Evolutionary conservation across 78 protist genomes (phyloP).

Genomic region (Bigelowiella natans): DNA sequence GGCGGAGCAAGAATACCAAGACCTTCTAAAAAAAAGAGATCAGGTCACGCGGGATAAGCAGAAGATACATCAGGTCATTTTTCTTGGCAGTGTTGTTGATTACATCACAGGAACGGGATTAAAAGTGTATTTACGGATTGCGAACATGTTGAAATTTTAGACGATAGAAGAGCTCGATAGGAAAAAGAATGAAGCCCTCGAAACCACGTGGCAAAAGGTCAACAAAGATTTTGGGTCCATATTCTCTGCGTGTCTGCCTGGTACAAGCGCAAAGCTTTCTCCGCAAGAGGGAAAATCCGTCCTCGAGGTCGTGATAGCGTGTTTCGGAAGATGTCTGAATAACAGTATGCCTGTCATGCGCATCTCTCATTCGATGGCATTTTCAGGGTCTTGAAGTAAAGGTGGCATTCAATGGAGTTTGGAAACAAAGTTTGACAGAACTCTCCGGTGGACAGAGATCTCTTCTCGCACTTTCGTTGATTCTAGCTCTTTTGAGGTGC

Average conservation of each 20-base stretch:
- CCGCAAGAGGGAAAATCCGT: constrained; percentile 27
- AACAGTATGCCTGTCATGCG: background rate
- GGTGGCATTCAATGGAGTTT: constrained; percentile 86
- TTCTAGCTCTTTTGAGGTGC: constrained; percentile 86
- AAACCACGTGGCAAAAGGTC: constrained; percentile 64
- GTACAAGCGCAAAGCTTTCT: constrained; percentile 61
- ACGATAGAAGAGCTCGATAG: constrained; percentile 73
- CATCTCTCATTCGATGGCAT: background rate
- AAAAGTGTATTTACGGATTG: no score
- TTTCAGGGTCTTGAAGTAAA: background rate
- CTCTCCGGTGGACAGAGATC: constrained; percentile 70
- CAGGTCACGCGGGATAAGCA: constrained; percentile 75
- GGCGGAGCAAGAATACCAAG: constrained; percentile 78
- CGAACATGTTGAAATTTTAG: no score
- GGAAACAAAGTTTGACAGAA: constrained; percentile 94
- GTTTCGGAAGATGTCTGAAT: no score
- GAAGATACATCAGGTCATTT: constrained; percentile 50
- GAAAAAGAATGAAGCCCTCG: constrained; percentile 79
- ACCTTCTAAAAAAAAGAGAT: constrained; percentile 61
- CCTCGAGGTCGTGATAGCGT: background rate
- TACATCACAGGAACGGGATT: no score
- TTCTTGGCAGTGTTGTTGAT: no score
- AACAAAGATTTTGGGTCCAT: constrained; percentile 56
- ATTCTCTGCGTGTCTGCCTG: constrained; percentile 86
- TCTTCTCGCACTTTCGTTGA: constrained; percentile 91